These are phyloP conservation scores for Megacollybia marginata DNA, from an alignment of 768 basidiomycete species.

Conservation along the genomic window DNA sequence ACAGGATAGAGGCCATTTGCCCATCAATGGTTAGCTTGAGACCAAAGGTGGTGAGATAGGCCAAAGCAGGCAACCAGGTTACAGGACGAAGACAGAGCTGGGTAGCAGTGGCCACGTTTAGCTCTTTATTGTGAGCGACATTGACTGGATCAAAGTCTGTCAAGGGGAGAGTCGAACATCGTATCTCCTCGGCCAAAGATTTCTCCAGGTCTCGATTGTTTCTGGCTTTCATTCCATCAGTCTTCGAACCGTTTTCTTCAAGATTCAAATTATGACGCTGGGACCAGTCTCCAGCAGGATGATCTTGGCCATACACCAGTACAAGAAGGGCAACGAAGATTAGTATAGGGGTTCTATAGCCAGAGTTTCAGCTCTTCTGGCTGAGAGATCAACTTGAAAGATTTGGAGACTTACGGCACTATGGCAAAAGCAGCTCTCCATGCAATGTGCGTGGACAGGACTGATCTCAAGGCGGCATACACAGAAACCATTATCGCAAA, in stretches of 20 bases:
- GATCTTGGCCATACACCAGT: constrained; percentile 43
- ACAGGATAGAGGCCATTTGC: constrained; percentile 40
- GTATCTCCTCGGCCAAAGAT: too few species aligned
- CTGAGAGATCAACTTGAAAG: too few species aligned
- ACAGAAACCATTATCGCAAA: constrained; percentile 52
- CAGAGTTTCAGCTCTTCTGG: too few species aligned
- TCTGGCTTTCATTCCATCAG: not conserved
- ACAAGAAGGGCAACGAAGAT: constrained; percentile 31
- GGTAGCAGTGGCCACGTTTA: constrained; percentile 26
- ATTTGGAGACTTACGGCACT: constrained; percentile 24
- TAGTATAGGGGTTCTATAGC: constrained; percentile 32
- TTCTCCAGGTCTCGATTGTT: not conserved
- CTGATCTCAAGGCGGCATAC: constrained; percentile 29
- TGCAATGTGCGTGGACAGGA: constrained; percentile 30
- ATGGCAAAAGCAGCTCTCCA: constrained; percentile 52
- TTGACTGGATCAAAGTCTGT: constrained; percentile 21
- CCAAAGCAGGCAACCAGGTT: constrained; percentile 49
- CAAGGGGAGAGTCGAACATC: not conserved
- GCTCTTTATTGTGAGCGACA: constrained; percentile 35
- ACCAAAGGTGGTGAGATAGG: constrained; percentile 51
- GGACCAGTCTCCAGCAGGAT: constrained; percentile 47
- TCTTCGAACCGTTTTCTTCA: too few species aligned
- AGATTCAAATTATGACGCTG: constrained; percentile 24
- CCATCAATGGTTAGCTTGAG: constrained; percentile 51
- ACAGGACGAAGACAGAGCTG: constrained; percentile 31